Evolutionary conservation across 768 basidiomycete genomes (phyloP), one percentile per base, ranked within the genome.

Genomic region (Panellus pusillus): DNA sequence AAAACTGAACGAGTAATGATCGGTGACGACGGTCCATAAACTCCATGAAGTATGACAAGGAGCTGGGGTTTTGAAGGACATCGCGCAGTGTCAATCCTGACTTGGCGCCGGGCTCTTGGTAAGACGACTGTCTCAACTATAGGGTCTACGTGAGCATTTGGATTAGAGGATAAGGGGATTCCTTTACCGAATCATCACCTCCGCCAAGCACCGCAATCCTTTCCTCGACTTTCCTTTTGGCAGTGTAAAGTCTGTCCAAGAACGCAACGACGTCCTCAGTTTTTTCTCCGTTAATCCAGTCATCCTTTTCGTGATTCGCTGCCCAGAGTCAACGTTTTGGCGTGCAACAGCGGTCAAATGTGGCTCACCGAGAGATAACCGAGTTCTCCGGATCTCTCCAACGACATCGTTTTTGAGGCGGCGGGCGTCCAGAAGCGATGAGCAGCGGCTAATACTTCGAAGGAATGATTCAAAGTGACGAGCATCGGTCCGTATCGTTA

Each of bases 1-100:
- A 98, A 71, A 98, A 99, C 59, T 98, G 96, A 3, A 97, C 92
- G 9, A 93, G 82, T 12, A 91, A 65, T 12, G 94, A 90, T 28
- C 89, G 83, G 55, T 84, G 79, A 8, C 89, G 82, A 13, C 97
- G 82, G 61, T 98, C 97, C 92, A 98, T 95, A 63, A 92, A 97
- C 73, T 99, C 97, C 87, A 98, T 94, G 72, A 96, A 91, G 67
- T 97, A 96, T 2, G 91, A 93, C 2, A 98, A 79, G 0, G 93
- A 93, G 35, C 85, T 88, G 0, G 96, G 95, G 61, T 93, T 94
- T 19, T 86, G 75, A 3, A 99, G 82, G 46, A 98, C 79, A 47
- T 93, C 89, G 36, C 90, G 82, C 4, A 96, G 76, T 0, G 80
- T 75, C 19, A 90, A 70, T 11, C 79, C 72, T 5, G 81, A 74